Evolutionary conservation across 306 rosid genomes (phyloP).

Genomic region (Malus asiatica): DNA sequence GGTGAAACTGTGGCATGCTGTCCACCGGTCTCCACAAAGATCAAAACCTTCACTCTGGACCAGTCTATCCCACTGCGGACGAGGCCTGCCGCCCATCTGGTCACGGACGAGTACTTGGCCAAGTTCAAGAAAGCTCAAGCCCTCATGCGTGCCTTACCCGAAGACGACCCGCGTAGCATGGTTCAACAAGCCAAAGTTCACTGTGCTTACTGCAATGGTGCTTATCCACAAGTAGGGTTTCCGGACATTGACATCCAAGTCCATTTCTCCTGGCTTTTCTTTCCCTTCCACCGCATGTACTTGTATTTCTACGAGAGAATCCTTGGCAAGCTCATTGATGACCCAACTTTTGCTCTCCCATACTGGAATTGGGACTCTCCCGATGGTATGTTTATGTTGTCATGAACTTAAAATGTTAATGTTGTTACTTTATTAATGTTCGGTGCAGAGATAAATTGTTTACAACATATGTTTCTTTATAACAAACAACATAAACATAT

Average conservation of each 20-base stretch:
- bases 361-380: conserved; percentile 81
- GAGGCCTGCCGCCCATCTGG: conserved; percentile 56
- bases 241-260: conserved; percentile 59
- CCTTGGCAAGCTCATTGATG: conserved; percentile 47
- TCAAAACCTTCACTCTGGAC: conserved; percentile 2
- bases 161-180: conserved; percentile 56
- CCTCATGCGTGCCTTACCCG: conserved; percentile 57
- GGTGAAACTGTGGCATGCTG: conserved; percentile 45
- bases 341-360: conserved; percentile 42
- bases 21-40: conserved; percentile 35
- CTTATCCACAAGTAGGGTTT: conserved; percentile 47
- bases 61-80: conserved; percentile 8
- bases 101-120: conserved; percentile 23
- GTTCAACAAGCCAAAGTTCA: conserved; percentile 60
- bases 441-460: too few species aligned
- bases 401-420: too few species aligned
- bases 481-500: too few species aligned
- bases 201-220: conserved; percentile 77
- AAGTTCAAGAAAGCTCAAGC: conserved; percentile 46
- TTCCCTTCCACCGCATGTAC: conserved; percentile 63
- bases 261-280: conserved; percentile 68
- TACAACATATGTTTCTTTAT: background rate
- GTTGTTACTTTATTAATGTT: too few species aligned
- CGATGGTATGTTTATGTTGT: background rate
- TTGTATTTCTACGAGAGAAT: conserved; percentile 64